Percentiles rank a stretch among this genome's conserved stretches.
Conservation (phyloP, 352 stramenopile genomes). For the Phytophthora syringae region DNA sequence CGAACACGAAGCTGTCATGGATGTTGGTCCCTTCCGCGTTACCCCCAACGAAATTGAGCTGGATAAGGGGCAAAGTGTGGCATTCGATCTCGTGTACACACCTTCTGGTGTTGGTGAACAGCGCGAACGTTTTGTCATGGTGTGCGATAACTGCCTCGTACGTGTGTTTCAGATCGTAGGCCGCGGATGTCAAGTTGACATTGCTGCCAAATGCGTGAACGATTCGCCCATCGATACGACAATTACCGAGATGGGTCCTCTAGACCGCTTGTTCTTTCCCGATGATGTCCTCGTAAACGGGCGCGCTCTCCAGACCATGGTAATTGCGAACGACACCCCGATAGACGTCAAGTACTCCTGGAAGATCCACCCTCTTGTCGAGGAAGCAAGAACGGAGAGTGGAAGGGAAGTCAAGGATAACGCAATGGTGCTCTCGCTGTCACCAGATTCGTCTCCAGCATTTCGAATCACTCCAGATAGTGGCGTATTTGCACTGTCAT, state of each 20-base stretch:
- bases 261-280: conserved; percentile 61
- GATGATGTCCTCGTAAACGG: conserved; percentile 48
- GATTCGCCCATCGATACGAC: conserved; percentile 47
- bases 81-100: conserved; percentile 59
- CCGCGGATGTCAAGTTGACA: conserved; percentile 70
- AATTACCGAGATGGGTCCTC: conserved; percentile 49
- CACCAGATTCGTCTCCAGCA: conserved; percentile 22
- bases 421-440: conserved; percentile 7
- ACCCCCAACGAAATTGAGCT: conserved; percentile 67
- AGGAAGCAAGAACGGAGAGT: not conserved
- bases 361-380: conserved; percentile 35
- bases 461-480: conserved; percentile 48
- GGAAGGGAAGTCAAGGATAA: conserved; percentile 10
- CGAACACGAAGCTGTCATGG: conserved; percentile 4
- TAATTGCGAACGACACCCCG: conserved; percentile 70
- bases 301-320: conserved; percentile 43
- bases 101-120: conserved; percentile 65
- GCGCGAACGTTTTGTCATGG: conserved; percentile 72
- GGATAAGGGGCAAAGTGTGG: conserved; percentile 42
- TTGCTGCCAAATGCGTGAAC: conserved; percentile 59
- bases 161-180: conserved; percentile 73
- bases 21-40: conserved; percentile 61
- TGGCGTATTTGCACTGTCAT: conserved; percentile 52
- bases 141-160: conserved; percentile 87
- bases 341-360: conserved; percentile 68